Evolutionary conservation across 2,329 filamentous ascomycete genomes (phyloP).

Genomic region (Torrubiellomyces zombiae): DNA sequence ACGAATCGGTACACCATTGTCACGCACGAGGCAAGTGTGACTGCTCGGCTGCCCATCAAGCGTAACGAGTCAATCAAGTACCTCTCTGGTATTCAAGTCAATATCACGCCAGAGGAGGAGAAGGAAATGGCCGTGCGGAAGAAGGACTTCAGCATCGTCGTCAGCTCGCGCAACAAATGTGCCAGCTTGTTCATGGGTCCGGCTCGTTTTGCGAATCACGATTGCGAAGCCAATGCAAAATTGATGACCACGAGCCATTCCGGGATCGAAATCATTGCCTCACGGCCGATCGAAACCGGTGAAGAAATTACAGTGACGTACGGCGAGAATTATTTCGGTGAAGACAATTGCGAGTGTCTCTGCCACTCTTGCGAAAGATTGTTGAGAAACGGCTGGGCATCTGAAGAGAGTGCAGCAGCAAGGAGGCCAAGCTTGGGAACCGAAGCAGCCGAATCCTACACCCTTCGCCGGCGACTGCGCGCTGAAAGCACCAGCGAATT

Average conservation of each 20-base stretch:
- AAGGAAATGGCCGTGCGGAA: conserved; percentile 61
- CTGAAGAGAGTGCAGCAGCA: conserved; percentile 26
- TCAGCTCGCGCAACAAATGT: conserved; percentile 80
- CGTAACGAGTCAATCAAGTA: conserved; percentile 82
- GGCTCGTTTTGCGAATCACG: conserved; percentile 91
- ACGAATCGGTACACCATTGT: conserved; percentile 93
- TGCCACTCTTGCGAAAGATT: conserved; percentile 72
- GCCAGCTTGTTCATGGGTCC: conserved; percentile 89
- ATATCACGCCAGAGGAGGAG: conserved; percentile 86
- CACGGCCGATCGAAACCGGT: conserved; percentile 63
- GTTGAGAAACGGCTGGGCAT: conserved; percentile 69
- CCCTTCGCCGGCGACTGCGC: conserved; percentile 35
- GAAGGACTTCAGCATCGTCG: conserved; percentile 93
- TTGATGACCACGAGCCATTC: conserved; percentile 70
- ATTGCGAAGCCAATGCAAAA: conserved; percentile 82
- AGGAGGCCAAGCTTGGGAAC: conserved; percentile 38
- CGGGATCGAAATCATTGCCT: conserved; percentile 81
- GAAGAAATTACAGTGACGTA: conserved; percentile 97
- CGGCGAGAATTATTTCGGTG: conserved; percentile 89
- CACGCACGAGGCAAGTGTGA: conserved; percentile 75
- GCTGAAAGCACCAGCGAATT: conserved; percentile 30
- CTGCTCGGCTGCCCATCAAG: conserved; percentile 62
- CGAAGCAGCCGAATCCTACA: conserved; percentile 31
- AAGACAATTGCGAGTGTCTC: conserved; percentile 86
- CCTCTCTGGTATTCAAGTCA: conserved; percentile 76